These are phyloP conservation scores for Lipomyces yamanashiensis DNA, from an alignment of 805 yeast genomes.

Conservation along the genomic window DNA sequence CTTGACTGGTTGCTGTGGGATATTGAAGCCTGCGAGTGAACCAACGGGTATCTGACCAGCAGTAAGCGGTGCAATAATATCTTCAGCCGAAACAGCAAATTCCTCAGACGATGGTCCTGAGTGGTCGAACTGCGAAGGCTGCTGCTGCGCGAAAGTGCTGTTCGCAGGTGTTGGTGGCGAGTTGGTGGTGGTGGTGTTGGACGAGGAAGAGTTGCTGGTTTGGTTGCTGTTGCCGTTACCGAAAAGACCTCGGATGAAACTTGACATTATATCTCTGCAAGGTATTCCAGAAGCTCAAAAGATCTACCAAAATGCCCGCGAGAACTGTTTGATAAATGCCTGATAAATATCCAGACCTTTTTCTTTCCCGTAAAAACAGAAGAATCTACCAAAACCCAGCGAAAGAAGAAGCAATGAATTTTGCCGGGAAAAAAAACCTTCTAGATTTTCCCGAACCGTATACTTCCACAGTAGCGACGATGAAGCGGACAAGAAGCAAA, in stretches of 20 bases:
- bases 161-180: background rate
- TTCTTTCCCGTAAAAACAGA: background rate
- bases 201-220: background rate
- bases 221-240: slow-evolving; percentile 12
- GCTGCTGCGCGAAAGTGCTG: background rate
- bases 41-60: slow-evolving; percentile 4
- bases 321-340: too few relatives aligned
- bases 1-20: background rate
- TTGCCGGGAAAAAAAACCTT: background rate
- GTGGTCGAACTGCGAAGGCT: slow-evolving; percentile 6
- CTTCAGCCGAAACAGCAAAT: slow-evolving; percentile 23
- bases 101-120: slow-evolving; percentile 8
- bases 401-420: background rate
- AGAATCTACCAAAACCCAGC: background rate
- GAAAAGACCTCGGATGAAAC: slow-evolving; percentile 17
- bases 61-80: slow-evolving; percentile 22
- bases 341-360: too few relatives aligned
- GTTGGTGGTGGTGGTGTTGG: slow-evolving; percentile 3
- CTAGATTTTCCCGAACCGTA: background rate
- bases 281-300: too few relatives aligned
- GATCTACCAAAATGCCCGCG: background rate
- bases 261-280: slow-evolving; percentile 16
- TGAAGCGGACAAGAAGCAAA: background rate
- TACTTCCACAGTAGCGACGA: background rate
- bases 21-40: background rate